These are phyloP conservation scores for Naganishia randhawae DNA, from an alignment of 768 basidiomycete genomes.

Conservation along the genomic window DNA sequence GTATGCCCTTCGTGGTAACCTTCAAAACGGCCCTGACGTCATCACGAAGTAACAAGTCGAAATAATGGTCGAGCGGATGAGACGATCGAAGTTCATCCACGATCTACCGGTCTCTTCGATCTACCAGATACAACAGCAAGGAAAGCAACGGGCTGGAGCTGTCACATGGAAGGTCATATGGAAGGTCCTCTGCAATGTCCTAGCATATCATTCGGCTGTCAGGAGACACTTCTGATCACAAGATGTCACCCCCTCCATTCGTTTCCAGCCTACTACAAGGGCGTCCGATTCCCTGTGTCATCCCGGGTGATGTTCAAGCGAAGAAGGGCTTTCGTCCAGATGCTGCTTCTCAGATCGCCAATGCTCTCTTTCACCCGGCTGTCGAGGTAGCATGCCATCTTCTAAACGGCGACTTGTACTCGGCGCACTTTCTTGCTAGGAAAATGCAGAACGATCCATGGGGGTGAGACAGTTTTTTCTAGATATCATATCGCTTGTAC, in stretches of 20 bases:
- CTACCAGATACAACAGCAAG: too few species aligned
- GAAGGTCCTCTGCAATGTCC: background rate
- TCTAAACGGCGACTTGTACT: constrained; percentile 24
- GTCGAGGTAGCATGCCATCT: constrained; percentile 25
- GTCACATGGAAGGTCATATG: too few species aligned
- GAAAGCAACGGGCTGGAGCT: too few species aligned
- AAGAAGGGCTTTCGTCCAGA: constrained; percentile 26
- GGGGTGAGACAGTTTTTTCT: background rate
- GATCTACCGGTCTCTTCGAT: background rate
- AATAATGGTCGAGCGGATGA: too few species aligned
- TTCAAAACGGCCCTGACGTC: background rate
- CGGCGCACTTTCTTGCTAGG: constrained; percentile 25
- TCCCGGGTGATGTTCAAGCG: constrained; percentile 21
- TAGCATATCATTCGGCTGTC: too few species aligned
- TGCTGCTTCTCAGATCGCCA: constrained; percentile 26
- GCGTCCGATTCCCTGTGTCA: constrained; percentile 19
- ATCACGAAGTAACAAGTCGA: too few species aligned
- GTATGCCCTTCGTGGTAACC: too few species aligned
- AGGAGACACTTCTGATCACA: background rate
- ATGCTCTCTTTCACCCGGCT: constrained; percentile 26
- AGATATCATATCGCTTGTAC: background rate
- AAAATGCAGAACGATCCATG: constrained; percentile 30
- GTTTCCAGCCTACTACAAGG: background rate
- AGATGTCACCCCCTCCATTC: constrained; percentile 16
- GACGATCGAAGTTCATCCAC: background rate